A percentile compares a stretch with the other conserved stretches of the same genome.
phyloP scores from a whole-genome alignment of 768 basidiomycete species.

The Mycena epipterygia region DNA sequence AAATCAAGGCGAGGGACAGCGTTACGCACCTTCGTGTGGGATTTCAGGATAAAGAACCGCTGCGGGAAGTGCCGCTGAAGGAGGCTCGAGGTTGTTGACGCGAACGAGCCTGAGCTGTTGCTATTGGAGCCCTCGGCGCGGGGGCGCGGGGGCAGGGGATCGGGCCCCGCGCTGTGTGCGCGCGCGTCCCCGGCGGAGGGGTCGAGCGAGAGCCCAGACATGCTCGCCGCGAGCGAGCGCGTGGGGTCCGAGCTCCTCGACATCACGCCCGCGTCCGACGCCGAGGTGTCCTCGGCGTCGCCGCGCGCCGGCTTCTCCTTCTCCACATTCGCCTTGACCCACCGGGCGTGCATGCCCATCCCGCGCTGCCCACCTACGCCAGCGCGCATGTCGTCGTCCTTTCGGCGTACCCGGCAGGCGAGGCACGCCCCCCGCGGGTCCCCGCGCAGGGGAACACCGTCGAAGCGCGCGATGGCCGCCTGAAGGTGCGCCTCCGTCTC shows the following conservation, averaged over 20 bases:
- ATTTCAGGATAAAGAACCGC: constrained; percentile 95
- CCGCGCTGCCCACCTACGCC: constrained; percentile 95
- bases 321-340: constrained; percentile 74
- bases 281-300: constrained; percentile 38
- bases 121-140: constrained; percentile 55
- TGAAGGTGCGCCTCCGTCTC: constrained; percentile 71
- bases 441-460: constrained; percentile 77
- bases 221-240: neutral
- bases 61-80: constrained; percentile 82
- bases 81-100: constrained; percentile 89
- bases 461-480: constrained; percentile 77
- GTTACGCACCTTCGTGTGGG: constrained; percentile 77
- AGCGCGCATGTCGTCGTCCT: constrained; percentile 86
- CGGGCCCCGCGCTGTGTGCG: neutral
- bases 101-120: constrained; percentile 77
- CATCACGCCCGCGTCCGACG: constrained; percentile 39
- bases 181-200: neutral
- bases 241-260: constrained; percentile 41
- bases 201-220: neutral
- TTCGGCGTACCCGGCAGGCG: constrained; percentile 85
- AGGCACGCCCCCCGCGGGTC: constrained; percentile 82
- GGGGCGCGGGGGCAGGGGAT: constrained; percentile 30
- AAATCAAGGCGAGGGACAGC: constrained; percentile 32
- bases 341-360: constrained; percentile 82
- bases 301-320: constrained; percentile 39